Conservation (phyloP, 306 rosid species). For the Dryas drummondii region DNA sequence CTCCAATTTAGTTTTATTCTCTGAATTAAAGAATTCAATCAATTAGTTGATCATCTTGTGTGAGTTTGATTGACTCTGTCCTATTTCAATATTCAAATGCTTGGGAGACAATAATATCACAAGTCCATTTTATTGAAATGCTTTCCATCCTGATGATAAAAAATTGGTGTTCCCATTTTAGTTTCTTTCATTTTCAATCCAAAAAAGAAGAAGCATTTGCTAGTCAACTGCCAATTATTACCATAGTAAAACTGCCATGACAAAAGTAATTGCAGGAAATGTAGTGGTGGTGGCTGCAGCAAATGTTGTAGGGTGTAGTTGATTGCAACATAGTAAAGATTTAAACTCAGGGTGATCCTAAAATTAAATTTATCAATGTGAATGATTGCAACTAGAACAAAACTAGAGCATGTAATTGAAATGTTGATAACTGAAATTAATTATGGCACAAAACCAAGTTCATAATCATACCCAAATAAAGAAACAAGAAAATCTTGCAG, state of each 20-base stretch:
- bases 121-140: constrained; percentile 37
- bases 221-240: constrained; percentile 5
- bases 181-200: not conserved
- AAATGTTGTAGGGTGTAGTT: constrained; percentile 84
- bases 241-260: constrained; percentile 68
- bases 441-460: not conserved
- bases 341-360: constrained; percentile 79
- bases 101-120: too few species aligned
- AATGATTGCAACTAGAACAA: not conserved
- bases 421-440: not conserved
- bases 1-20: too few species aligned
- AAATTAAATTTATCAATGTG: not conserved
- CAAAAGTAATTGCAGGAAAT: constrained; percentile 76
- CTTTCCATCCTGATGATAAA: constrained; percentile 60
- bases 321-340: constrained; percentile 71
- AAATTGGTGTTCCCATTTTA: not conserved
- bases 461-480: constrained; percentile 65
- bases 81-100: too few species aligned
- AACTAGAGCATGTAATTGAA: not conserved
- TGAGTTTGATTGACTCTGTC: too few species aligned
- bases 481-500: constrained; percentile 72
- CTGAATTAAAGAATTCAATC: too few species aligned
- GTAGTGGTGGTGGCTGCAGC: constrained; percentile 86
- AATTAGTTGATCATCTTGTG: too few species aligned
- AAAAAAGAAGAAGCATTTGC: not conserved